Evolutionary conservation across 2,329 filamentous ascomycete species (phyloP).

Genomic region (Nothopassalora personata): DNA sequence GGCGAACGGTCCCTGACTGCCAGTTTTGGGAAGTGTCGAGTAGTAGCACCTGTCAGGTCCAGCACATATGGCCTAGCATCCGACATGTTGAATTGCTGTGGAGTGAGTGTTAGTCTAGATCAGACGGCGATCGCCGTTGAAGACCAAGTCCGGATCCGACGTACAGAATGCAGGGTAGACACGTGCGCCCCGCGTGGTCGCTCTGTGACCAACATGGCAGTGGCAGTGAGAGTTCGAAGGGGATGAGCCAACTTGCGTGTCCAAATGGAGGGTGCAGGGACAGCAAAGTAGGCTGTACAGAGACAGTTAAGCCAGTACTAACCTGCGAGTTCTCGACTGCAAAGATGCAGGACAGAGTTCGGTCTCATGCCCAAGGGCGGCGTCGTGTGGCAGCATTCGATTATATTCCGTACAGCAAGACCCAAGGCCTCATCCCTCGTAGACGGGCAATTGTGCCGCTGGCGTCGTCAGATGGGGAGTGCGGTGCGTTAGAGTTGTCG

Average conservation of each 20-base stretch:
- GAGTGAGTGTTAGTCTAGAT: constrained; percentile 6
- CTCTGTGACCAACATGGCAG: background rate
- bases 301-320: background rate
- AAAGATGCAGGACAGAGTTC: background rate
- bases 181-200: background rate
- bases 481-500: background rate
- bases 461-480: background rate
- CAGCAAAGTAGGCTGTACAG: background rate
- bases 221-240: background rate
- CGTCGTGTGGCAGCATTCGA: background rate
- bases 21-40: constrained; percentile 22
- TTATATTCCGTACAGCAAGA: background rate
- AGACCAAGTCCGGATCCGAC: background rate
- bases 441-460: background rate
- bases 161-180: background rate
- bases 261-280: background rate
- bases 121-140: background rate
- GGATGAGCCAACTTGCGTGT: background rate
- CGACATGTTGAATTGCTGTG: constrained; percentile 7
- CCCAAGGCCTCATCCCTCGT: background rate
- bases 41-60: constrained; percentile 11
- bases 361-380: background rate
- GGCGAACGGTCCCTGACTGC: constrained; percentile 17
- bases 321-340: background rate
- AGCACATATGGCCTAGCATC: constrained; percentile 4